Conservation (phyloP, 2,329 filamentous ascomycete genomes). For the Stachybotrys chartarum region DNA sequence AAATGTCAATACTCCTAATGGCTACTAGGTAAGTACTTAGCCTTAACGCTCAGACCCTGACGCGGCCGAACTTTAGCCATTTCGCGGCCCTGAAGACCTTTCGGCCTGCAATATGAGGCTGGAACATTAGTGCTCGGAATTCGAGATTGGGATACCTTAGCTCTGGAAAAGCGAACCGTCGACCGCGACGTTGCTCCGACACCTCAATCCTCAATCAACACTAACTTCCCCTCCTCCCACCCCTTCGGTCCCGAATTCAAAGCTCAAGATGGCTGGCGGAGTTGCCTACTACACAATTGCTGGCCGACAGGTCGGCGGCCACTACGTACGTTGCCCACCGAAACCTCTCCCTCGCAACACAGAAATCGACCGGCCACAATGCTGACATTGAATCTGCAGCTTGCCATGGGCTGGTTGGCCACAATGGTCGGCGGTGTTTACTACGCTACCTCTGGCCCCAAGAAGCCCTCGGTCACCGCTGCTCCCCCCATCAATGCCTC, state of each 20-base stretch:
- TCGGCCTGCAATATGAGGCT: constrained; percentile 26
- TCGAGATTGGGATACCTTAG: constrained; percentile 9
- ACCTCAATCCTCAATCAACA: constrained; percentile 18
- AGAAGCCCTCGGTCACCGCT: constrained; percentile 32
- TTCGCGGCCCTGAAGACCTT: constrained; percentile 2
- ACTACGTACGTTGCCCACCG: constrained; percentile 43
- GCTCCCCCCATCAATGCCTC: constrained; percentile 55
- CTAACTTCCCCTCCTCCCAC: constrained; percentile 17
- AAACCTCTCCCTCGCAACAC: constrained; percentile 1
- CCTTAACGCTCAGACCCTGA: too few relatives aligned
- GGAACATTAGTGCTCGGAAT: constrained; percentile 10
- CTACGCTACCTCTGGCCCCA: constrained; percentile 35
- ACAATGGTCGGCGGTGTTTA: constrained; percentile 43
- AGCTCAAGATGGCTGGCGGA: constrained; percentile 30
- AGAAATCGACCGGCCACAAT: neutral
- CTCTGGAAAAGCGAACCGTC: neutral
- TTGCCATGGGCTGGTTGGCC: constrained; percentile 50
- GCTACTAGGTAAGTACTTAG: neutral
- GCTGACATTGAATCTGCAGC: constrained; percentile 29
- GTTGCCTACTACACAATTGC: constrained; percentile 44
- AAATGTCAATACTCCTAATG: neutral
- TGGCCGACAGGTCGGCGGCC: constrained; percentile 53
- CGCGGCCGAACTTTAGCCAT: neutral
- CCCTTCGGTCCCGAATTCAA: constrained; percentile 11
- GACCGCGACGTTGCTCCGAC: neutral